A percentile compares a stretch with the other conserved stretches of the same genome.
phyloP scores from a whole-genome alignment of 352 stramenopile species.

The Globisporangium solare region DNA sequence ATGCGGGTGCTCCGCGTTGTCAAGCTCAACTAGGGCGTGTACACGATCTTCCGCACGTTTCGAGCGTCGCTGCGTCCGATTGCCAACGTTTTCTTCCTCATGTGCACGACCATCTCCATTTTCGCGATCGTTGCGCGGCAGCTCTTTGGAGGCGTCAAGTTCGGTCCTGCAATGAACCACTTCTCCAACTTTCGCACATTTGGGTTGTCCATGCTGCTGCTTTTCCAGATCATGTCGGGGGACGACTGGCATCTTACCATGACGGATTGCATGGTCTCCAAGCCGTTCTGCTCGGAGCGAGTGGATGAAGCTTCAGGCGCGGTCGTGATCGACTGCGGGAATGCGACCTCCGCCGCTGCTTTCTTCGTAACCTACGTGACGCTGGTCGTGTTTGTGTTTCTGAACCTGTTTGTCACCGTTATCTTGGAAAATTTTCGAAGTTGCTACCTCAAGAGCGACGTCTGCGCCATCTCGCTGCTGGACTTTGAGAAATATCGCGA shows the following conservation, averaged over 20 bases:
- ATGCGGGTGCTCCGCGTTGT: conserved; percentile 76
- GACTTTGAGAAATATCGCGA: conserved; percentile 74
- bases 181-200: conserved; percentile 78
- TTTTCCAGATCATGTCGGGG: conserved; percentile 82
- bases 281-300: conserved; percentile 55
- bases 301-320: conserved; percentile 24
- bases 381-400: conserved; percentile 75
- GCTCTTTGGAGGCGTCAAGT: conserved; percentile 64
- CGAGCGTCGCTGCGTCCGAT: conserved; percentile 59
- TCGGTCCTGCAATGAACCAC: conserved; percentile 49
- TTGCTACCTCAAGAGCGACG: conserved; percentile 73
- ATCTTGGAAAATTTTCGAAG: conserved; percentile 80
- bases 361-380: conserved; percentile 77
- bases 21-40: conserved; percentile 62
- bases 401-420: conserved; percentile 82
- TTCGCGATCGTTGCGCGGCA: conserved; percentile 69
- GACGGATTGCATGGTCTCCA: conserved; percentile 67
- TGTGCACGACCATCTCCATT: conserved; percentile 83
- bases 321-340: conserved; percentile 63
- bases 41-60: conserved; percentile 78
- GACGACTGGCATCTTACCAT: conserved; percentile 82
- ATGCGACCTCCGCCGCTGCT: conserved; percentile 27
- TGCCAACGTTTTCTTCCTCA: conserved; percentile 76
- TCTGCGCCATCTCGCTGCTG: conserved; percentile 68
- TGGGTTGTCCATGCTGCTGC: conserved; percentile 47